Evolutionary conservation across 1,284 basidiomycete genomes (phyloP), one percentile per base, ranked within the genome.

Genomic region (Termitomyces sp.): DNA sequence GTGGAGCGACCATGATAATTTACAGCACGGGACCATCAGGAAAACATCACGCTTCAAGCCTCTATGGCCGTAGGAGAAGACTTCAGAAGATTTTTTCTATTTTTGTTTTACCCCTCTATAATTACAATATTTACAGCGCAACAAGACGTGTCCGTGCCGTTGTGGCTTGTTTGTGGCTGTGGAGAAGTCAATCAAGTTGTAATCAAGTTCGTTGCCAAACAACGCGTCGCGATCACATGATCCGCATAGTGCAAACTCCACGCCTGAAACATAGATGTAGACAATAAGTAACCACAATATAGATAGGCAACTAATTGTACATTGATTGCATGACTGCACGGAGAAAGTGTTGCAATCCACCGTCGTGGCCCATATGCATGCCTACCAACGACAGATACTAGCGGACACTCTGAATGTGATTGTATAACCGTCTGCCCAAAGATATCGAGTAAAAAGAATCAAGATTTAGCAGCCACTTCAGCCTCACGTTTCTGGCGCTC

Each of bases 281-380:
- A 12, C 24, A 50, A 57, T 53, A 50, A 57, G 49, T 55, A 49
- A 39, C 13, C 21, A 55, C 55, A 53, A 53, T 56, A 50, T 58
- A 56, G 54, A 54, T 56, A 17, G 47, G 57, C 50, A 53, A 56
- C 38, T 54, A 59, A 54, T 57, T 44, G 55, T 59, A 59, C 58
- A 59, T 50, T 46, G 52, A 43, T 52, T 36, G 43, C 52, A 54
- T 52, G 45, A 47, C 9, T 48, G 33, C 21, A 36, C 10, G 34
- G n/a, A 24, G 7, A 39, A 53, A 51, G 47, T 51, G 10, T 40
- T 51, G 43, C 47, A 53, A 24, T 40, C 21, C 38, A 45, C 39
- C 19, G 34, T 19, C 30, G 19, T 17, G 5, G 34, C 24, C n/a
- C 33, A 46, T 31, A 31, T 19, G 26, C 13, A 48, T 38, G 15